Evolutionary conservation across 129 eudicot species (phyloP), one percentile per base, ranked within the genome.

Genomic region (Ambrosia artemisiifolia): DNA sequence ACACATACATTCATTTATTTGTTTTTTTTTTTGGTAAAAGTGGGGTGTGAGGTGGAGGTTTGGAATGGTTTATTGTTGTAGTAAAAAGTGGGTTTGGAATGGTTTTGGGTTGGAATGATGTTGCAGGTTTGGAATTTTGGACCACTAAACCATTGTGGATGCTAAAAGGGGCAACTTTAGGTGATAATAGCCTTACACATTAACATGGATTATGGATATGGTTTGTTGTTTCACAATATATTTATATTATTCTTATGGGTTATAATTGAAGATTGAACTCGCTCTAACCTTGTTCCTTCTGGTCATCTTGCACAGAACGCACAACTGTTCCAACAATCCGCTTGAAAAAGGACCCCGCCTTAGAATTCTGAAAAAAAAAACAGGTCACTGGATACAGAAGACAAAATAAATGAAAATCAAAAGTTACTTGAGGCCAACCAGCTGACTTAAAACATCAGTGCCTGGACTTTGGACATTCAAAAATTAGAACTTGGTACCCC

Each of bases 271-370:
- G 40, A 32, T 47, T 48, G 36, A 36, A 48, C 42, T 24, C 30
- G 62, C 18, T 81, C 84, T 48, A 36, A 93, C 98, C 98, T 85
- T 93, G 95, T 73, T 93, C 98, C 83, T 84, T 89, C 72, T 93
- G 96, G 80, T 93, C 98, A 68, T 93, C 98, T 74, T 93, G 98
- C 43, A 93, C 98, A 68, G 96, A 93, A 70, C 98, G 91, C 72
- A 93, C 98, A 78, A 93, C 98, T 47, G 98, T 93, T 48, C 96
- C 98, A 32, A 93, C 95, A 70, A 93, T 85, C 68, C 98, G 85
- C 82, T 83, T 89, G 11, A 93, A 73, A 78, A 93, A 87, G 73
- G 98, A 93, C 75, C 92, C 88, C 6, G 83, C 87, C 79, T 87
- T 89, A 67, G 57, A 79, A 71, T 81, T 93, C 96, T 93, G 87